These are phyloP conservation scores for Geosmithia morbida DNA, from an alignment of 2,329 filamentous ascomycete genomes.

Conservation along the genomic window DNA sequence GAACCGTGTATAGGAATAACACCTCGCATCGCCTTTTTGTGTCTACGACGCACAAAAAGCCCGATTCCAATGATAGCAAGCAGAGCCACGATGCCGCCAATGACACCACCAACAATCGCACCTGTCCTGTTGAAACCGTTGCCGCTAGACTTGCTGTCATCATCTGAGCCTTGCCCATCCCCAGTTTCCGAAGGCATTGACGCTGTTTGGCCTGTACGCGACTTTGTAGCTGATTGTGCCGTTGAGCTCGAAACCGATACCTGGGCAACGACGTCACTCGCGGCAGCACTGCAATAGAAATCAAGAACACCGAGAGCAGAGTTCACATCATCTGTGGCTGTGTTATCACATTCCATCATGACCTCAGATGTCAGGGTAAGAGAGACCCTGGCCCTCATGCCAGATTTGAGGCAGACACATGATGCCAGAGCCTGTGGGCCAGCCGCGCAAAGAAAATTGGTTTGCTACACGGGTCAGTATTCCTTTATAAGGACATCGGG, in stretches of 20 bases:
- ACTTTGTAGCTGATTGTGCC: slow-evolving; percentile 6
- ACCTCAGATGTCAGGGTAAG: slow-evolving; percentile 28
- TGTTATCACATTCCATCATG: slow-evolving; percentile 27
- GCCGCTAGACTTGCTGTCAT: background rate
- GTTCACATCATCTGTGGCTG: slow-evolving; percentile 25
- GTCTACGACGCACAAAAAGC: background rate
- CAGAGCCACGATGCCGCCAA: background rate
- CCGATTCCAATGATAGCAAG: background rate
- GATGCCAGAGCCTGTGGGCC: slow-evolving; percentile 35
- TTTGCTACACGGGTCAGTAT: slow-evolving; percentile 11
- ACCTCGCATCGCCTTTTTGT: background rate
- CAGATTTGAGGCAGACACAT: slow-evolving; percentile 34
- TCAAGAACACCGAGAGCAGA: slow-evolving; percentile 30
- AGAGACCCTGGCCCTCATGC: slow-evolving; percentile 26
- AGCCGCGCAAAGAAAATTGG: slow-evolving; percentile 22
- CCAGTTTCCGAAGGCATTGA: slow-evolving; percentile 9
- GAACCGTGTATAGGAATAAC: background rate
- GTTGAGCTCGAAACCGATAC: slow-evolving; percentile 20
- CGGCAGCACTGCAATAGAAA: slow-evolving; percentile 35
- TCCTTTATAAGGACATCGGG: slow-evolving; percentile 7
- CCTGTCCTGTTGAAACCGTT: background rate
- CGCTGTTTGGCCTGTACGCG: slow-evolving; percentile 4
- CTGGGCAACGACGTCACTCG: slow-evolving; percentile 22
- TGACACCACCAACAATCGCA: background rate
- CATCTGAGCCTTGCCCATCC: slow-evolving; percentile 4